These are phyloP conservation scores for Kwoniella europaea DNA, from an alignment of 768 basidiomycete species.

Conservation along the genomic window DNA sequence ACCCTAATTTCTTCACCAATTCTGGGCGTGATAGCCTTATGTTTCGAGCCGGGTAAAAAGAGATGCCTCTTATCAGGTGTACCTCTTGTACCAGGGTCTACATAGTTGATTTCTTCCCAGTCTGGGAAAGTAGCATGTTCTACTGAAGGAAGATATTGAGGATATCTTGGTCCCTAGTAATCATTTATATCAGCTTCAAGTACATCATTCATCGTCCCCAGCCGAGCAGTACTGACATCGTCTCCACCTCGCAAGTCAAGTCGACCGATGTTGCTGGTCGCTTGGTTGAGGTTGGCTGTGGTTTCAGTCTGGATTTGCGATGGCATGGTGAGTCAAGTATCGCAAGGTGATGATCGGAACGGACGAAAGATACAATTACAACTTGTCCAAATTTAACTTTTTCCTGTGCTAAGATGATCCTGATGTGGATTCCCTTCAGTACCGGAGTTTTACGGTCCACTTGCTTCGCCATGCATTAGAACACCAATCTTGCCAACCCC, in stretches of 20 bases:
- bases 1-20: constrained; percentile 20
- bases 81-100: constrained; percentile 8
- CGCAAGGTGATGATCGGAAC: not conserved
- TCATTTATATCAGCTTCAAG: not conserved
- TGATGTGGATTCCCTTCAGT: too few species aligned
- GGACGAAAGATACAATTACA: not conserved
- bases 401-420: too few species aligned
- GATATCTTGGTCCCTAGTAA: constrained; percentile 21
- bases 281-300: not conserved
- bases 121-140: constrained; percentile 30
- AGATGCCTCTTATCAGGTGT: constrained; percentile 11
- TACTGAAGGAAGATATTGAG: constrained; percentile 26
- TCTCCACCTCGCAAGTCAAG: not conserved
- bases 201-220: not conserved
- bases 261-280: not conserved
- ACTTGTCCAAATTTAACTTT: too few species aligned
- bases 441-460: too few species aligned
- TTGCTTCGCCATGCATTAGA: too few species aligned
- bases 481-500: not conserved
- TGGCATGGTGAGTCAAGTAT: not conserved
- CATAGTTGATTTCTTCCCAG: constrained; percentile 22
- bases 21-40: constrained; percentile 19
- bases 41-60: not conserved
- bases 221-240: constrained; percentile 1
- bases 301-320: not conserved